A percentile compares a stretch with the other conserved stretches of the same genome.
Conservation (phyloP, 345 rosid genomes). For the Salix exigua region DNA sequence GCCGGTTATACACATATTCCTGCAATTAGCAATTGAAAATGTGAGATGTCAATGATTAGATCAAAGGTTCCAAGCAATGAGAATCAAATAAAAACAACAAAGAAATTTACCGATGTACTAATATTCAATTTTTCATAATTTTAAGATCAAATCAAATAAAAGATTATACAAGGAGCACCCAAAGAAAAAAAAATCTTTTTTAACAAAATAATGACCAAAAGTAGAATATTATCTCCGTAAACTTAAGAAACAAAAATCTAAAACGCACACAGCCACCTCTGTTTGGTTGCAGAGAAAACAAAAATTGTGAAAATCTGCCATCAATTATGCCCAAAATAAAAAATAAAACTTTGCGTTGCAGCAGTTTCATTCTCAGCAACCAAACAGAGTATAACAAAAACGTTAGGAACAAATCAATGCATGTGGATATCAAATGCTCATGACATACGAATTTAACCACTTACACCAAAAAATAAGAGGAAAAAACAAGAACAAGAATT, state of each 20-base stretch:
- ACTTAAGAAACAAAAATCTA: background rate
- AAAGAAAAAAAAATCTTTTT: background rate
- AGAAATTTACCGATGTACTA: background rate
- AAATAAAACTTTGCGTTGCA: background rate
- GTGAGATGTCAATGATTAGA: background rate
- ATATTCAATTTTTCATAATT: background rate
- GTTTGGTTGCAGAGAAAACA: background rate
- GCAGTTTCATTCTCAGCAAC: constrained; percentile 1
- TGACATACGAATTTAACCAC: background rate
- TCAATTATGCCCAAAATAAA: background rate
- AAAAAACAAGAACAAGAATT: background rate
- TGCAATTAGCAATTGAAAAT: constrained; percentile 26
- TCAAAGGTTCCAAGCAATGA: background rate
- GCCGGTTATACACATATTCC: constrained; percentile 95
- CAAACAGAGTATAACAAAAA: constrained; percentile 3
- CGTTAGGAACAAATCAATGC: background rate
- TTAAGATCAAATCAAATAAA: constrained; percentile 6
- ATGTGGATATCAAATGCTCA: background rate
- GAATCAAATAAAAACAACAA: background rate
- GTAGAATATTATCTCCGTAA: background rate
- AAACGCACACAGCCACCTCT: background rate
- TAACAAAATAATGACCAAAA: background rate
- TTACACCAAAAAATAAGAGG: background rate
- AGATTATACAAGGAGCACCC: constrained; percentile 6
- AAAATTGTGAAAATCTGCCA: background rate